Conservation (phyloP, 495 filamentous ascomycete genomes). For the Extremus antarcticus region DNA sequence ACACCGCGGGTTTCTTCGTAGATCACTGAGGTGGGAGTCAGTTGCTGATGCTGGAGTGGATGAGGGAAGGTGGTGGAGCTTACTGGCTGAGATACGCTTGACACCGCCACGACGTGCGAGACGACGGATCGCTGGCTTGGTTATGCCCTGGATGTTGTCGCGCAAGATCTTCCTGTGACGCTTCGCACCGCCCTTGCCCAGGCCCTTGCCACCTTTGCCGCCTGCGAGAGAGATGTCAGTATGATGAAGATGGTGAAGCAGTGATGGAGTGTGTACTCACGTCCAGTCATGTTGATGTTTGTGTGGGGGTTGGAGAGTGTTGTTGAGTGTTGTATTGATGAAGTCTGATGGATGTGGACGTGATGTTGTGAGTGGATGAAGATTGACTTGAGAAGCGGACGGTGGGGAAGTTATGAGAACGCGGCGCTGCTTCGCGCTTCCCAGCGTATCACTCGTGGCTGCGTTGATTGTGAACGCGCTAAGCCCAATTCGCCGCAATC, state of each 20-base stretch:
- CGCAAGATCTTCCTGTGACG: slow-evolving; percentile 45
- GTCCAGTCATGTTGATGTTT: slow-evolving; percentile 77
- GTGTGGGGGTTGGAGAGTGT: slow-evolving; percentile 31
- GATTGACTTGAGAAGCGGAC: neutral
- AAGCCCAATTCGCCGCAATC: neutral
- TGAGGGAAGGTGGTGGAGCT: slow-evolving; percentile 19
- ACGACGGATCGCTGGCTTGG: slow-evolving; percentile 99
- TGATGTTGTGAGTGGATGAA: neutral
- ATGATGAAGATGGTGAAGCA: slow-evolving; percentile 7
- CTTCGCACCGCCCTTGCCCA: slow-evolving; percentile 53
- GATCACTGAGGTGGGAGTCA: slow-evolving; percentile 49
- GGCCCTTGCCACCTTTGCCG: slow-evolving; percentile 41
- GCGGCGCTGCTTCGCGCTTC: neutral
- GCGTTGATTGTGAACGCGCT: slow-evolving; percentile 1
- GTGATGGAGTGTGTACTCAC: slow-evolving; percentile 49
- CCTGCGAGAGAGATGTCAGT: slow-evolving; percentile 28
- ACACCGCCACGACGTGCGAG: slow-evolving; percentile 56
- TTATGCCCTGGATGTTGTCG: slow-evolving; percentile 79
- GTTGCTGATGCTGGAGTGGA: neutral
- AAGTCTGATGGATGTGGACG: neutral
- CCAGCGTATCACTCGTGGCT: neutral
- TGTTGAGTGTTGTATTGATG: neutral
- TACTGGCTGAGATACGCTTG: slow-evolving; percentile 97
- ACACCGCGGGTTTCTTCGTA: slow-evolving; percentile 99
- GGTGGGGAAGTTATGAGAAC: neutral